Percentiles rank a stretch among this genome's conserved stretches.
phyloP scores from a whole-genome alignment of 768 basidiomycete genomes.

The Aureoboletus auriporus region DNA sequence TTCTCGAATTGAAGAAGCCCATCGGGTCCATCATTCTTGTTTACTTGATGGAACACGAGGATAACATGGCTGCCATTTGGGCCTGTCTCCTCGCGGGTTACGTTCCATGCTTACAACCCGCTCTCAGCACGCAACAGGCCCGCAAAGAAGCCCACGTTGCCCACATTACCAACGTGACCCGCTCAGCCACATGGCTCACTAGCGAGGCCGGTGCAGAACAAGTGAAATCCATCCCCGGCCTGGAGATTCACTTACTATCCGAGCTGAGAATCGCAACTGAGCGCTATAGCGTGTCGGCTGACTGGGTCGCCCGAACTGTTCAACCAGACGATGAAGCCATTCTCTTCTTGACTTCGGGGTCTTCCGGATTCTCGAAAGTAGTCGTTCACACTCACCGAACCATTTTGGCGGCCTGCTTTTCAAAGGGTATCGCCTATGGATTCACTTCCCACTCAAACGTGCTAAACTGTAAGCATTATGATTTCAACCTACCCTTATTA shows the following conservation, averaged over 20 bases:
- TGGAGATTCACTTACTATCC: conserved; percentile 25
- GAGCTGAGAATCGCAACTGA: conserved; percentile 18
- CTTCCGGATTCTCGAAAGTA: conserved; percentile 39
- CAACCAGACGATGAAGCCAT: conserved; percentile 27
- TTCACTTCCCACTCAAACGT: conserved; percentile 29
- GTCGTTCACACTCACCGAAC: conserved; percentile 36
- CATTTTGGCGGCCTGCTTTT: conserved; percentile 28
- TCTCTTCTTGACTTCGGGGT: conserved; percentile 37
- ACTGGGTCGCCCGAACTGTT: conserved; percentile 10
- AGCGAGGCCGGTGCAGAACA: conserved; percentile 24
- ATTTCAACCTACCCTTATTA: fast-evolving
- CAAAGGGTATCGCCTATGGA: conserved; percentile 31
- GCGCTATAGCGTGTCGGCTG: conserved; percentile 1
- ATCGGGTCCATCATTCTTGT: no score
- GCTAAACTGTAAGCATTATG: conserved; percentile 31
- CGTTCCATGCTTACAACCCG: no score
- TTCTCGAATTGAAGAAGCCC: no score
- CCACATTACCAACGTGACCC: conserved; percentile 18
- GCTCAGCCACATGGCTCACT: conserved; percentile 22
- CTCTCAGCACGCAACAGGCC: no score
- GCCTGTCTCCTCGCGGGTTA: no score
- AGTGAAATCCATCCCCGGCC: conserved; percentile 9
- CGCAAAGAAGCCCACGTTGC: not conserved
- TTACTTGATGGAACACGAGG: no score
- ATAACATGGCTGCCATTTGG: no score